Conservation (phyloP, 1,139 yeast genomes). For the Kazachstania sp. region DNA sequence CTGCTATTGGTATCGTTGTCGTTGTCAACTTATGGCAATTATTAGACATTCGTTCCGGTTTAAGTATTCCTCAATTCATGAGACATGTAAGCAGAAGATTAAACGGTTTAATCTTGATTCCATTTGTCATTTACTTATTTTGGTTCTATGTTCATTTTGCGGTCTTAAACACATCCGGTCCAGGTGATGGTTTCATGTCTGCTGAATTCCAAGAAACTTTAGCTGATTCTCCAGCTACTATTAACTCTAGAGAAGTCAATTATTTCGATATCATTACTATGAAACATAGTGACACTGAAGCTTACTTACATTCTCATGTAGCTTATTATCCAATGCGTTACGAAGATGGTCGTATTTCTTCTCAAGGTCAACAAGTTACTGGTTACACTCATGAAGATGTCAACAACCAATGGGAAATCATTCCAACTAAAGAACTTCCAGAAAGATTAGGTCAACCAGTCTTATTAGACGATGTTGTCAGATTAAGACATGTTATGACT, state of each 20-base stretch:
- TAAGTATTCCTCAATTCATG: constrained; percentile 47
- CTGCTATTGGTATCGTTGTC: constrained; percentile 82
- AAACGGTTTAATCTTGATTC: constrained; percentile 64
- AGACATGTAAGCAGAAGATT: constrained; percentile 75
- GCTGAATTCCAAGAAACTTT: constrained; percentile 88
- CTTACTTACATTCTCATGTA: constrained; percentile 73
- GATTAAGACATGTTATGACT: constrained; percentile 77
- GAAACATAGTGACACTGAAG: constrained; percentile 66
- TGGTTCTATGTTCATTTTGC: constrained; percentile 94
- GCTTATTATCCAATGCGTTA: constrained; percentile 78
- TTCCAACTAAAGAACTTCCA: constrained; percentile 50
- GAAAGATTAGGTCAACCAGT: constrained; percentile 41
- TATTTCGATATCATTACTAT: constrained; percentile 70
- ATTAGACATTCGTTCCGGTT: constrained; percentile 63
- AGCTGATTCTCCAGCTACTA: constrained; percentile 71
- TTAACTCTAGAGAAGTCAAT: constrained; percentile 60
- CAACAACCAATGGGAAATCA: constrained; percentile 80
- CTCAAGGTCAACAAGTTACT: constrained; percentile 93
- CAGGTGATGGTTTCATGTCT: constrained; percentile 93
- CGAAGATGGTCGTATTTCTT: constrained; percentile 92
- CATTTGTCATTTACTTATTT: constrained; percentile 72
- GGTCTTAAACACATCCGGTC: constrained; percentile 76
- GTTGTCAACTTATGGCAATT: constrained; percentile 78
- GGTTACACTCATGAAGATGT: constrained; percentile 51
- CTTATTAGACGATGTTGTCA: constrained; percentile 54